These are phyloP conservation scores for Lactifluus pinguis DNA, from an alignment of 768 basidiomycete species.

Conservation along the genomic window DNA sequence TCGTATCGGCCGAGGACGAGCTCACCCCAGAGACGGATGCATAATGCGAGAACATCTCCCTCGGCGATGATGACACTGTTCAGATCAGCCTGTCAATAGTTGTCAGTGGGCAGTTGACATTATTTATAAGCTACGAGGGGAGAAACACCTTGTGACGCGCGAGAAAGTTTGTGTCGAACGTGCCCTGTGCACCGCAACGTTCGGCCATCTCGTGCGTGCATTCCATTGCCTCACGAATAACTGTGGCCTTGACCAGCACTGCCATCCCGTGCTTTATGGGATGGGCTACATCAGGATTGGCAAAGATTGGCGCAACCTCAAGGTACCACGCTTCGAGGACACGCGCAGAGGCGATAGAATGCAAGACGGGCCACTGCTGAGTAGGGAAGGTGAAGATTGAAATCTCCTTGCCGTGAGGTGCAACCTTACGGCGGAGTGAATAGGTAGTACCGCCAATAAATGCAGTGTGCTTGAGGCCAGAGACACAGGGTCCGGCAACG, in stretches of 20 bases:
- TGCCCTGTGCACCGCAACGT: slow-evolving; percentile 15
- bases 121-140: too few species aligned
- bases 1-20: slow-evolving; percentile 14
- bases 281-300: neutral
- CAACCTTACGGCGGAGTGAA: slow-evolving; percentile 2
- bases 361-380: slow-evolving; percentile 8
- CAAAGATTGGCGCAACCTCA: neutral
- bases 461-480: slow-evolving; percentile 9
- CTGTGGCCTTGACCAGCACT: slow-evolving; percentile 8
- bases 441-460: slow-evolving; percentile 3
- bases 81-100: too few species aligned
- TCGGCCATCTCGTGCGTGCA: slow-evolving; percentile 6
- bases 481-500: slow-evolving; percentile 3
- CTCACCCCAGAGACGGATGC: slow-evolving; percentile 21
- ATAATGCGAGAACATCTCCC: too few species aligned
- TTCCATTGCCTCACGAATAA: slow-evolving; percentile 1
- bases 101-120: too few species aligned
- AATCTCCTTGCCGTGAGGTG: neutral
- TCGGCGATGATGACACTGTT: too few species aligned
- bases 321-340: slow-evolving; percentile 10
- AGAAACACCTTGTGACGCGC: neutral
- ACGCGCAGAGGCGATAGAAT: slow-evolving; percentile 1
- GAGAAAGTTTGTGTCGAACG: slow-evolving; percentile 9
- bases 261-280: slow-evolving; percentile 5
- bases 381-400: slow-evolving; percentile 4